phyloP scores from a whole-genome alignment of 768 basidiomycete genomes.

The Boletus subparvulus region DNA sequence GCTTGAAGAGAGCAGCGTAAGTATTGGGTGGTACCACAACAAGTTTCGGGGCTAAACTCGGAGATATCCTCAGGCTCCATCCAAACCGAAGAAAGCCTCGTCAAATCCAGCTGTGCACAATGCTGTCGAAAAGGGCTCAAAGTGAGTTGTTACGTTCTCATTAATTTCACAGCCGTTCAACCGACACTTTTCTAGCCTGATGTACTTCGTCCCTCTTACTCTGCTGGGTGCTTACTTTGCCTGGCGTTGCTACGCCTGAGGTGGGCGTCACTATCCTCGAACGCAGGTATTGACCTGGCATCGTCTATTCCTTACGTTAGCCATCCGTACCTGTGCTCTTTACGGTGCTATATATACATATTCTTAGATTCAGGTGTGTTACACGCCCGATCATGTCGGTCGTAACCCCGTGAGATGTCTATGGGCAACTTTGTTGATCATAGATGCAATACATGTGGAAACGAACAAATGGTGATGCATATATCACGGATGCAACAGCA shows the following conservation, averaged over 20 bases:
- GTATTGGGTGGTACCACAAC: constrained; percentile 23
- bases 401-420: neutral
- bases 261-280: neutral
- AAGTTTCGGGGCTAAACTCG: neutral
- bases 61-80: constrained; percentile 39
- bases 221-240: constrained; percentile 85
- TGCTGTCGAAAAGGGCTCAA: constrained; percentile 67
- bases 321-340: constrained; percentile 9
- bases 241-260: constrained; percentile 67
- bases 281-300: neutral
- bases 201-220: constrained; percentile 83
- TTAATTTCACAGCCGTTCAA: neutral
- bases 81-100: constrained; percentile 51
- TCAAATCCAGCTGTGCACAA: constrained; percentile 39
- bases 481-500: neutral
- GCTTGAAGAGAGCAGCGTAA: constrained; percentile 69
- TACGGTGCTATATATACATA: constrained; percentile 21
- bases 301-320: constrained; percentile 11
- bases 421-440: neutral
- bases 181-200: constrained; percentile 45
- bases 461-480: neutral
- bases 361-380: neutral
- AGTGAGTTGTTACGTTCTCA: constrained; percentile 42
- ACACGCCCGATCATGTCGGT: neutral
- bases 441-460: neutral